Evolutionary conservation across 2,329 filamentous ascomycete species (phyloP), one percentile per base, ranked within the genome.

Genomic region (Cryoendolithus antarcticus): DNA sequence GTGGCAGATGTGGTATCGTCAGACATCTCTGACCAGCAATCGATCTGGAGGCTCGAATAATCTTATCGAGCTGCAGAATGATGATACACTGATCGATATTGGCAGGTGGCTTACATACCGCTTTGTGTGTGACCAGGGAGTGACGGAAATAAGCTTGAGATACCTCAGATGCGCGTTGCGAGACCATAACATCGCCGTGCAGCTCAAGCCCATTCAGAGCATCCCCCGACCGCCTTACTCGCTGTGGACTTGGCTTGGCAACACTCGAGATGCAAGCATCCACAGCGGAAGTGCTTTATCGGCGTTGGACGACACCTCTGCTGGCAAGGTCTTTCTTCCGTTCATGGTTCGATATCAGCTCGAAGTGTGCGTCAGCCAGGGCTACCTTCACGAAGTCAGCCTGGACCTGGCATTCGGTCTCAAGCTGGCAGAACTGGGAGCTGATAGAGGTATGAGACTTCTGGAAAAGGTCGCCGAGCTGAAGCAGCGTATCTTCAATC

Each of bases 301-400:
- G 11, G 12, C 28, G 31, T 7, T 27, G 24, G 24, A 27, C 24
- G 5, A 8, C 24, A 27, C 24, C 24, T 27, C 24, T 27, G 24
- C 24, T 8, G 24, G 24, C 24, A 35, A 28, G 6, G 32, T 41
- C 9, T 44, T 60, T 13, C 57, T 66, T 2, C 45, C 64, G 0
- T 95, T 86, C 44, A 63, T 76, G 1, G 74, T 94, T 1, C 74
- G 85, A 10, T 98, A 96, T 54, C 86, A 94, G 56, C 72, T 98
- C 0, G 89, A 98, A 58, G 88, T 86, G 0, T 96, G 89, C 55
- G 70, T 96, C n/a, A 93, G 88, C 0, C 75, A 81, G 21, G 77
- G 79, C 0, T 68, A 77, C 15, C 63, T 98, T 9, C 80, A 80
- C 38, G 89, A 95, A 57, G 75, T 85, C 54, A 82, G 73, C 34